phyloP scores from a whole-genome alignment of 2,329 filamentous ascomycete genomes.

The Arthroderma uncinatum region DNA sequence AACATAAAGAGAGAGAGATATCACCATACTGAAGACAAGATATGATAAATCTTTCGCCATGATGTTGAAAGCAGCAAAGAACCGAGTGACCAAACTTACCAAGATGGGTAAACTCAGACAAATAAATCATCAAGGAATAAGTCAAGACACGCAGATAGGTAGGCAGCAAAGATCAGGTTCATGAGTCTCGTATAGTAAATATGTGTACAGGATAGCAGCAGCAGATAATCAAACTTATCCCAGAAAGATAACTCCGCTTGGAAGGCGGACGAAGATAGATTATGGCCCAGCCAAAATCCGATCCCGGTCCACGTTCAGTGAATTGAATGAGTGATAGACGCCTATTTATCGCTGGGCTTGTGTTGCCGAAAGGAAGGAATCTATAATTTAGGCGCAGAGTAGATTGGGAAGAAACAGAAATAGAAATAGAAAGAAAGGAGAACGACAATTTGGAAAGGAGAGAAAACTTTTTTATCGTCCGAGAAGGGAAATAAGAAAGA shows the following conservation, averaged over 20 bases:
- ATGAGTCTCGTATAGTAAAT: neutral
- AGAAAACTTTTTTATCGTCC: neutral
- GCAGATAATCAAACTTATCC: neutral
- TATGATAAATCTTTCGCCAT: too few relatives aligned
- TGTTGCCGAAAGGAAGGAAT: neutral
- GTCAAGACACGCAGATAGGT: too few relatives aligned
- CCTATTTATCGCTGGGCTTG: neutral
- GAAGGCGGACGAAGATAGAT: neutral
- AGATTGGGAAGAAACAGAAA: neutral
- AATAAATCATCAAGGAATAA: too few relatives aligned
- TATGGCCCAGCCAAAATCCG: neutral
- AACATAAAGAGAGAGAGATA: too few relatives aligned
- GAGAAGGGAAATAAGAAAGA: neutral
- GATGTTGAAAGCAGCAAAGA: too few relatives aligned
- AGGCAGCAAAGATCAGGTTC: neutral
- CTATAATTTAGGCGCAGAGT: neutral
- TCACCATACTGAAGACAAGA: too few relatives aligned
- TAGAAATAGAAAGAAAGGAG: neutral
- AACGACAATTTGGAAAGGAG: neutral
- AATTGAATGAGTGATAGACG: neutral
- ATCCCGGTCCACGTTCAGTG: neutral
- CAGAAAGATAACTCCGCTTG: neutral
- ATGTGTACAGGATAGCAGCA: neutral
- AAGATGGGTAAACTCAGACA: too few relatives aligned
- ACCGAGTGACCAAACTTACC: too few relatives aligned